Evolutionary conservation across 306 rosid genomes (phyloP), one percentile per base, ranked within the genome.

Genomic region (Prunus salicina): DNA sequence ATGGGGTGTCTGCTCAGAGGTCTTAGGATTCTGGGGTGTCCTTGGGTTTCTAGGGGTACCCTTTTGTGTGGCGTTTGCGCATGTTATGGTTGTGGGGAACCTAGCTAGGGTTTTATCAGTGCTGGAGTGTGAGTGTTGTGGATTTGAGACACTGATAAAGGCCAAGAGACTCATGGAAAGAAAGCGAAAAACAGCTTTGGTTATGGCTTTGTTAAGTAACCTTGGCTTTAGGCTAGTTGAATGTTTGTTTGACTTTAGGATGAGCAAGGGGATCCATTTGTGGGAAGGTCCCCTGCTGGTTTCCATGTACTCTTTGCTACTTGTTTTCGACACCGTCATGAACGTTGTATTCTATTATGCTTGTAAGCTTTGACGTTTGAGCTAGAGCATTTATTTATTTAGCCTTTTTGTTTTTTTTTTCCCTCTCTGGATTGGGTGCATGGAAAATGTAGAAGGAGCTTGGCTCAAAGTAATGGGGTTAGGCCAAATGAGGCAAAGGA

Each of bases 261-360:
- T 79, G 78, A 52, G 62, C 51, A 72, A 47, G 41, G 78, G 82
- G 18, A 72, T 79, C 61, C 56, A 60, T 53, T 55, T 79, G 5
- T 79, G 82, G 73, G 82, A 79, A 73, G 78, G 67, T 28, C 78
- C 78, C 30, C 11, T 79, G 25, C 47, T 79, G 74, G 78, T 79
- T 79, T 79, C 82, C 25, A 79, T 79, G 82, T 79, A 73, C 66
- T 73, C 82, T 32, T 79, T 47, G 10, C 45, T 65, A 62, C 74
- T 73, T 46, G 78, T 79, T 67, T 65, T 71, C 24, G 78, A 79
- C 63, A 72, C 64, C 2, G 43, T 66, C 55, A 73, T 79, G 78
- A 79, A 73, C 56, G 78, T 47, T 22, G 82, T 79, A 30, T 79
- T 79, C 62, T 79, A 73, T 67, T 66, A 65, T 56, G 74, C 82